Evolutionary conservation across 1,284 basidiomycete genomes (phyloP), one percentile per base, ranked within the genome.

Genomic region (Sutorius eximius): DNA sequence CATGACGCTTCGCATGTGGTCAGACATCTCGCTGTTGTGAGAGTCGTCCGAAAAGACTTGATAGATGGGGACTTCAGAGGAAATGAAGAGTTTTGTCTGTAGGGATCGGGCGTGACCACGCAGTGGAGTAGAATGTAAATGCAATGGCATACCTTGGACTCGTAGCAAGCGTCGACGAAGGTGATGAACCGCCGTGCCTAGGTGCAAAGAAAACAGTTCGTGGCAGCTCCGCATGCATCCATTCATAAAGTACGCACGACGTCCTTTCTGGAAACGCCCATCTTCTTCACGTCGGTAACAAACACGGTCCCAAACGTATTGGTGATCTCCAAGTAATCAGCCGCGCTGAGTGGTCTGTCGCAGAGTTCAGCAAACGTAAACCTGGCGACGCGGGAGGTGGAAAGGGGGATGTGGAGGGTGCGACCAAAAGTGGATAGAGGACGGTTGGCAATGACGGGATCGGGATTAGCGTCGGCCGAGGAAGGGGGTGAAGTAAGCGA

Each of bases 261-360:
- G 71, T 99, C 97, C 73, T 97, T 94, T 72, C 89, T 83, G 55
- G 85, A 81, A 60, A 98, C 71, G 1, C 87, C 89, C 86, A 99
- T 89, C 76, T 90, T 89, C 41, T 92, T 93, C 22, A 99, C 84
- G 62, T 92, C 87, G 40, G 87, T 77, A 40, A 99, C 76, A 69
- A 99, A 98, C 36, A 99, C 80, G 9, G 93, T 95, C 45, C 81
- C 78, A 69, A 97, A 99, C 41, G 78, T 85, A 64, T 85, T 85
- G 29, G 95, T 97, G 55, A 99, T 85, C 75, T 98, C 94, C 41
- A 99, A 75, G 72, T 98, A 99, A 73, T 99, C 97, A 7, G 94
- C 93, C 16, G 97, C 96, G 61, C 91, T 92, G 64, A 96, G 76
- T 1, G 96, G 92, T 61, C 85, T 82, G 7, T 92, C 93, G 70